phyloP scores from a whole-genome alignment of 495 filamentous ascomycete genomes.

The Aspergillus leporis region DNA sequence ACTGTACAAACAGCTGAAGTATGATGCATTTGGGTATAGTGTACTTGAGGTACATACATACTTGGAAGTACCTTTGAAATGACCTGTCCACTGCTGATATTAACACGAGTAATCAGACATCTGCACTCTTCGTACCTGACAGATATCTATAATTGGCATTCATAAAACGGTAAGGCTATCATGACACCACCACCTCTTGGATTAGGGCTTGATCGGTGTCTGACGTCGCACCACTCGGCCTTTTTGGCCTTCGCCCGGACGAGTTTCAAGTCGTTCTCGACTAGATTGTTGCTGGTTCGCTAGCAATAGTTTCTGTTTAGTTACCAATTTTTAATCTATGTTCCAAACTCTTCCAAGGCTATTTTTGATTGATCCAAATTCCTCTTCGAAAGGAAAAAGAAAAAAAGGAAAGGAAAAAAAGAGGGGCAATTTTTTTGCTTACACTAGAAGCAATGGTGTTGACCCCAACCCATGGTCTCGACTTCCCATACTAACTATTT shows the following conservation, averaged over 20 bases:
- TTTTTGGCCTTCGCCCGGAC: constrained; percentile 10
- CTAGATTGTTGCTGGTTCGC: not conserved
- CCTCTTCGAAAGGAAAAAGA: not conserved
- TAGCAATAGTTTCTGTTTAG: not conserved
- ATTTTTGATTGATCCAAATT: not conserved
- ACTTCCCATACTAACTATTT: constrained; percentile 3
- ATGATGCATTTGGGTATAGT: constrained; percentile 1
- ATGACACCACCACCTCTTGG: not conserved
- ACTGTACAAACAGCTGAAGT: not conserved
- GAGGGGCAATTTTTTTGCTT: constrained; percentile 1
- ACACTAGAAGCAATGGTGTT: constrained; percentile 3
- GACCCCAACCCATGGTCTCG: not conserved
- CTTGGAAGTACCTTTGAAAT: not conserved
- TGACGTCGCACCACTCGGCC: constrained; percentile 13
- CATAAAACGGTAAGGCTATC: constrained; percentile 16
- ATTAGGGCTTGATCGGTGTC: constrained; percentile 10
- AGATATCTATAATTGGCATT: constrained; percentile 19
- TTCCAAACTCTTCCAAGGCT: not conserved
- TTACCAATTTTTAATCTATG: not conserved
- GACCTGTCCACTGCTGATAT: not conserved
- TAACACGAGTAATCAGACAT: constrained; percentile 5
- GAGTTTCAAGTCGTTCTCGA: not conserved
- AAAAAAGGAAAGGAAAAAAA: constrained; percentile 1
- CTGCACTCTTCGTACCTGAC: constrained; percentile 23
- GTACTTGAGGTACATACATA: not conserved